Base-by-base conservation (phyloP, 345 rosid genomes). In the Angophora floribunda region DNA sequence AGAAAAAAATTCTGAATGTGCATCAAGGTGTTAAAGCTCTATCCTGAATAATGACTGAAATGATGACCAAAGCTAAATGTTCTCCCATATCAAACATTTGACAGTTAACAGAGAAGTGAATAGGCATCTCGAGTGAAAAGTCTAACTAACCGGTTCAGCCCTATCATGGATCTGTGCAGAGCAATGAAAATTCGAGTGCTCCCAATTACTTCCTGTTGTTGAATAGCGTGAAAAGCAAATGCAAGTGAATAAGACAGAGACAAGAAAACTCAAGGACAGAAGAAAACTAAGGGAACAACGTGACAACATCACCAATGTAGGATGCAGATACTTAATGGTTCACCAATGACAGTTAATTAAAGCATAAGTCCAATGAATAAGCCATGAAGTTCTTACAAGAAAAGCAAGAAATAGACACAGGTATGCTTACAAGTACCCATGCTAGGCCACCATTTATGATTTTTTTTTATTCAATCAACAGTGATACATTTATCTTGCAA, bases 201-300 rank as follows among this genome's bases (percentile, higher is more conserved):
- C 85, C 99, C 99, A 90, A 94, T 87, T 89, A 96, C 95, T 95
- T 97, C 99, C 99, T 98, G 95, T 90, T 89, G 47, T 52, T 88
- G 70, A 90, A 80, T 79, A 90, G 78, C 1, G 13, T 59, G 86
- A 82, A 51, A 61, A 87, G 86, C 75, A 22, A 89, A 36, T 55
- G 75, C 90, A 79, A 32, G 11, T 57, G 41, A 4, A 50, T 80
- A 79, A 22, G 70, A 57, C 8, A 89, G 9, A 55, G 82, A 70
- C 49, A 19, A 36, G 6, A 36, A 9, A 70, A 70, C 82, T 70
- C 26, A 19, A 75, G 1, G 82, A 75, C 49, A 75, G 47, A 41
- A 0, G 82, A 75, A 36, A 75, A 75, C 14, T 41, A 9, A 75
- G 26, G 82, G 7, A 75, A 75, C 49, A 19, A 32, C 9, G 5